Conservation (phyloP, 23 red algal genomes). For the Chondrus crispus region DNA sequence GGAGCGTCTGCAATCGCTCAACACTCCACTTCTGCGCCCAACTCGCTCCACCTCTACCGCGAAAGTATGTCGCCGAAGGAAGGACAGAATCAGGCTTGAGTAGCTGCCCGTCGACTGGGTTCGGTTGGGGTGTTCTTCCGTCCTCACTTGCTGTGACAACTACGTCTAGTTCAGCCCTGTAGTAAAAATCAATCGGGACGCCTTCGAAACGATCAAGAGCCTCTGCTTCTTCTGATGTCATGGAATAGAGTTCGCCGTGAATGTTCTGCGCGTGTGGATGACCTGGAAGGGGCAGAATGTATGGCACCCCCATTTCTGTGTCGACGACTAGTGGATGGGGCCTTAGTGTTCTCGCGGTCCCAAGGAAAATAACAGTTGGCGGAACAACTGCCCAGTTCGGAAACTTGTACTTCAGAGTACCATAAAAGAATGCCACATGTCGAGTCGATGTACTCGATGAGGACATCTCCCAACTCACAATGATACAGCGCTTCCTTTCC, state of each 20-base stretch:
- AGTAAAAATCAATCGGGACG: conserved; percentile 8
- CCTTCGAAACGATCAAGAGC: conserved; percentile 34
- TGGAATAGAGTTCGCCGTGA: conserved; percentile 17
- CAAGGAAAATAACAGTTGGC: background rate
- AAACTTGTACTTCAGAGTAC: conserved; percentile 25
- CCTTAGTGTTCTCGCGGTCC: background rate
- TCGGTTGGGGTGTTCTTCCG: background rate
- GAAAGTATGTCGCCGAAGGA: background rate
- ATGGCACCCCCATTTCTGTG: background rate
- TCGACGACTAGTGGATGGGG: conserved; percentile 34
- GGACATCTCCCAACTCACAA: no score
- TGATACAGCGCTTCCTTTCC: no score
- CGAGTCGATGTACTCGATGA: no score
- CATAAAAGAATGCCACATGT: conserved; percentile 40
- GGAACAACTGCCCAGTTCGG: conserved; percentile 19
- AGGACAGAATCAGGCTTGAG: background rate
- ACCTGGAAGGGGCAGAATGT: background rate
- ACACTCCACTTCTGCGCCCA: conserved; percentile 36
- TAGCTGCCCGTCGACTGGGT: background rate
- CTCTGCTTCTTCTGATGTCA: background rate
- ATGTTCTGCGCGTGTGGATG: background rate
- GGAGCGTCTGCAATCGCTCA: background rate
- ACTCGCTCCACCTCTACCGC: background rate
- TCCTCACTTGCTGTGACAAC: background rate
- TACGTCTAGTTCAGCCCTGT: background rate